These are phyloP conservation scores for Encephalitozoon hellem DNA, from an alignment of 371 early-diverging fungal genomes.

Conservation along the genomic window DNA sequence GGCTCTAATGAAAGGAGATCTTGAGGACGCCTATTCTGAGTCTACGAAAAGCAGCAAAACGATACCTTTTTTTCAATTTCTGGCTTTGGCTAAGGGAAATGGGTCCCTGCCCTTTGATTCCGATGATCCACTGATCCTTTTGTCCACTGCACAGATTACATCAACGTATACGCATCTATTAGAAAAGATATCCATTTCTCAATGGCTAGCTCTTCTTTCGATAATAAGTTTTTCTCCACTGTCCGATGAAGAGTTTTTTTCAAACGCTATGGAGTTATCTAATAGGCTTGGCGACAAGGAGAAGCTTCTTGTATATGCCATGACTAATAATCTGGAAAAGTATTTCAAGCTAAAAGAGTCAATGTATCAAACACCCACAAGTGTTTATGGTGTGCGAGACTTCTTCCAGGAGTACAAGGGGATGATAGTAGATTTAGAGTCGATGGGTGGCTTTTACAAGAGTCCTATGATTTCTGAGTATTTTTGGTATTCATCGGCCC, in stretches of 20 bases:
- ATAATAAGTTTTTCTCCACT: not conserved
- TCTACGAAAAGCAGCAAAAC: not conserved
- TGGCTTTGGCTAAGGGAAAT: not conserved
- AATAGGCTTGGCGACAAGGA: not conserved
- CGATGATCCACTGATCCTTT: not conserved
- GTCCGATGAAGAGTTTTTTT: not conserved
- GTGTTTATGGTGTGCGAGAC: not conserved
- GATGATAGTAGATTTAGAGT: not conserved
- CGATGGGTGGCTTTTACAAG: not conserved
- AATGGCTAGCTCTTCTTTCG: not conserved
- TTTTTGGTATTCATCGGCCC: conserved; percentile 20
- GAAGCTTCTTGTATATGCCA: not conserved
- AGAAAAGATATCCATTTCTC: not conserved
- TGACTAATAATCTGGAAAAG: not conserved
- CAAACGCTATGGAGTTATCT: not conserved
- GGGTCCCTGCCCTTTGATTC: not conserved
- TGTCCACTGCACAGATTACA: not conserved
- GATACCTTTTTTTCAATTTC: not conserved
- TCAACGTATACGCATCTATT: not conserved
- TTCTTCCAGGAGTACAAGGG: conserved; percentile 19
- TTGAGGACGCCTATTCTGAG: not conserved
- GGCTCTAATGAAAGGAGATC: conserved; percentile 4
- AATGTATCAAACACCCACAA: not conserved
- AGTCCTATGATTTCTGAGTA: conserved; percentile 14
- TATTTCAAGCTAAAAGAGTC: not conserved